A percentile compares a stretch with the other conserved stretches of the same genome.
These are phyloP conservation scores for Pseudogymnoascus sp. DNA, from an alignment of 2,329 filamentous ascomycete species.

Conservation along the genomic window DNA sequence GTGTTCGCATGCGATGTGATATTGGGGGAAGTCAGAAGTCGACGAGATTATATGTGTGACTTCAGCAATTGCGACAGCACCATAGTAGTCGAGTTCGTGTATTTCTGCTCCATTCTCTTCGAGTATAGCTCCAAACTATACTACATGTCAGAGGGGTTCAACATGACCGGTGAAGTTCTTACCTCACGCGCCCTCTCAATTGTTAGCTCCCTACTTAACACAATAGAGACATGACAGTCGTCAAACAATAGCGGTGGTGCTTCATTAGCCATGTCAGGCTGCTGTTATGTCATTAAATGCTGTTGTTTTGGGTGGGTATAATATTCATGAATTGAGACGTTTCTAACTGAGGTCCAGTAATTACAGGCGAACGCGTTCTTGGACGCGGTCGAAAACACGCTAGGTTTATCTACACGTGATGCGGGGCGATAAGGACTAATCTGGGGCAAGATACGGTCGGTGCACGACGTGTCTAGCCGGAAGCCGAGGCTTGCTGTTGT, in stretches of 20 bases:
- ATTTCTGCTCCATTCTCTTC: conserved; percentile 30
- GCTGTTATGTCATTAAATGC: background rate
- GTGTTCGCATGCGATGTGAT: conserved; percentile 60
- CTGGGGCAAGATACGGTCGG: background rate
- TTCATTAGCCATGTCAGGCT: background rate
- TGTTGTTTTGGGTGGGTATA: conserved; percentile 3
- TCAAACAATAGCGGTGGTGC: conserved; percentile 18
- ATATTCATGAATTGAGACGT: background rate
- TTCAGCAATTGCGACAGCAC: conserved; percentile 32
- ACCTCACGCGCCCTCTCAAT: background rate
- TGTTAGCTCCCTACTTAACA: conserved; percentile 20
- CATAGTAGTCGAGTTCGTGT: conserved; percentile 30
- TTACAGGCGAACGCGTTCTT: conserved; percentile 2
- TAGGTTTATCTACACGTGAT: background rate
- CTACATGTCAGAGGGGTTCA: background rate
- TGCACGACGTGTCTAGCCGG: background rate
- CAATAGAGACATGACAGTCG: conserved; percentile 22
- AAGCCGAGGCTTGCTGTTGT: conserved; percentile 1
- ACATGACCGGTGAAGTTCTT: background rate
- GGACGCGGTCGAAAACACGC: conserved; percentile 5
- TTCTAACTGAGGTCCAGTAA: conserved; percentile 2
- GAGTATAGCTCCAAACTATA: conserved; percentile 21
- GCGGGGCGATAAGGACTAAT: background rate
- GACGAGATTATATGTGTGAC: conserved; percentile 62
- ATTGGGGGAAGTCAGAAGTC: conserved; percentile 88